A percentile compares a stretch with the other conserved stretches of the same genome.
These are phyloP conservation scores for Clarireedia monteithiana DNA, from an alignment of 2,329 filamentous ascomycete species.

Conservation along the genomic window DNA sequence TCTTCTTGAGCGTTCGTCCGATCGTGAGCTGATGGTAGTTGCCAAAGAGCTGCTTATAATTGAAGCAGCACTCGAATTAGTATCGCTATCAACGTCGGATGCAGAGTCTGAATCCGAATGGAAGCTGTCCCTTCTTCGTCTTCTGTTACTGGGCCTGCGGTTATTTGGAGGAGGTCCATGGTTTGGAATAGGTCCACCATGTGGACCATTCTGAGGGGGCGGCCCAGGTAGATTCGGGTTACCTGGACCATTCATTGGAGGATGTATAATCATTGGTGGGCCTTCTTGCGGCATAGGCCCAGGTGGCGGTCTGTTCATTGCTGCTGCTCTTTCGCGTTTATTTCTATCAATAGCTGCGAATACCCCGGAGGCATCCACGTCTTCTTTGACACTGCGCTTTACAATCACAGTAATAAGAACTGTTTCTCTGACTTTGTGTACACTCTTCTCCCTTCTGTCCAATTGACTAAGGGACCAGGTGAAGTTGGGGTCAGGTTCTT, in stretches of 20 bases:
- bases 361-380: conserved; percentile 15
- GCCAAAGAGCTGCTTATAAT: conserved; percentile 9
- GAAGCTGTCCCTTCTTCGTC: background rate
- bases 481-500: conserved; percentile 21
- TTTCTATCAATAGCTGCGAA: conserved; percentile 17
- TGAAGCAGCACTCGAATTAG: conserved; percentile 1
- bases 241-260: conserved; percentile 7
- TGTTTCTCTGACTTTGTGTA: conserved; percentile 19
- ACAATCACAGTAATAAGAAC: conserved; percentile 24
- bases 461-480: conserved; percentile 26
- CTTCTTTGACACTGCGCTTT: conserved; percentile 17
- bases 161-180: background rate
- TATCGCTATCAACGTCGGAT: conserved; percentile 12
- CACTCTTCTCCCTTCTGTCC: conserved; percentile 12
- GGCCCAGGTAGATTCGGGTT: background rate
- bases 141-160: background rate
- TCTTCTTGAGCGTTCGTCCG: conserved; percentile 9
- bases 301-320: conserved; percentile 10
- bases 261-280: conserved; percentile 5
- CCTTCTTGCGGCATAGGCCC: conserved; percentile 5
- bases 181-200: background rate
- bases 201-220: background rate
- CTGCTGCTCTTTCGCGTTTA: conserved; percentile 10
- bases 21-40: conserved; percentile 15
- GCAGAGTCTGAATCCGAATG: conserved; percentile 10